Conservation (phyloP, 108 stramenopile genomes). For the Schizochytrium sp. region DNA sequence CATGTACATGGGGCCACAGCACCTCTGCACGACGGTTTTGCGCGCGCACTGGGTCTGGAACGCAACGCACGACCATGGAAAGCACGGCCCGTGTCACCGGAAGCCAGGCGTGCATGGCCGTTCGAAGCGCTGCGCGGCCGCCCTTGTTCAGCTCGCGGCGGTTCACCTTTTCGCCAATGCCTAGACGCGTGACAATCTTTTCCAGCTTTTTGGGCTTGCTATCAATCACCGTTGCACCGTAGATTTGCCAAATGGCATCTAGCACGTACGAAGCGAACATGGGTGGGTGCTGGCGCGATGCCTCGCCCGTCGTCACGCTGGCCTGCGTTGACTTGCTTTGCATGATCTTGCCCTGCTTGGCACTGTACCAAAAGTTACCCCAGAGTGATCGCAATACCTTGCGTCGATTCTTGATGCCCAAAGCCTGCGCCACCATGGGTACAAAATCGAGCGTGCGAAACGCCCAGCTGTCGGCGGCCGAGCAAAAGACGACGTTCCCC, state of each 20-base stretch:
- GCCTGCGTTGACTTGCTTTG: not conserved
- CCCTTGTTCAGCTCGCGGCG: not conserved
- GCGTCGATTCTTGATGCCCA: slow-evolving; percentile 15
- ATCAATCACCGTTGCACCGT: slow-evolving; percentile 37
- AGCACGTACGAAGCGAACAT: slow-evolving; percentile 52
- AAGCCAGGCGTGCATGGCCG: slow-evolving; percentile 51
- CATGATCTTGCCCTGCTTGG: slow-evolving; percentile 42
- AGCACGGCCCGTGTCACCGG: slow-evolving; percentile 47
- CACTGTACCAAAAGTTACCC: slow-evolving; percentile 42
- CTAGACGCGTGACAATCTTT: slow-evolving; percentile 31
- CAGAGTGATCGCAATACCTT: slow-evolving; percentile 33
- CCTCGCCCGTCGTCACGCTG: not conserved
- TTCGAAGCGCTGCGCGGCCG: not conserved
- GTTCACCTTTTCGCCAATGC: slow-evolving; percentile 14
- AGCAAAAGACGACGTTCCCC: slow-evolving; percentile 89
- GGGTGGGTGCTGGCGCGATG: slow-evolving; percentile 4
- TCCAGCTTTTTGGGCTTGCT: slow-evolving; percentile 28
- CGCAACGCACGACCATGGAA: slow-evolving; percentile 40
- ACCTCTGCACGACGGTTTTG: slow-evolving; percentile 5
- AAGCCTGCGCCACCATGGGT: slow-evolving; percentile 24
- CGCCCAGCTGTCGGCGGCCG: slow-evolving; percentile 88
- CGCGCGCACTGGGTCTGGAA: slow-evolving; percentile 38
- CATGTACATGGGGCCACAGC: slow-evolving; percentile 10
- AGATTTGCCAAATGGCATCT: slow-evolving; percentile 46
- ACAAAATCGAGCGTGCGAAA: slow-evolving; percentile 67